Conservation (phyloP, 805 yeast species). For the Wickerhamiella qilinensis region DNA sequence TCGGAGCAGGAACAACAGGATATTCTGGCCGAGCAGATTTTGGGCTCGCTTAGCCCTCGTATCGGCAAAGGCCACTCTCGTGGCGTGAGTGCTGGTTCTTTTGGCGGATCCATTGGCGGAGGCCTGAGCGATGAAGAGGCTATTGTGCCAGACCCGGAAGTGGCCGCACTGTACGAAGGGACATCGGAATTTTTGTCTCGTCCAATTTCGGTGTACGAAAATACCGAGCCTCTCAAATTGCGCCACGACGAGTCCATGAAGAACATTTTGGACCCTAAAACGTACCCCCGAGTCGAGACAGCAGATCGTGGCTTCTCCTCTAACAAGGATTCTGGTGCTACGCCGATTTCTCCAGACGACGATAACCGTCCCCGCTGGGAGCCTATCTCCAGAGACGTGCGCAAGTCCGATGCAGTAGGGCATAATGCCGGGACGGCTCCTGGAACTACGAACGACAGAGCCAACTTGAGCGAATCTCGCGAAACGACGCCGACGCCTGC, state of each 20-base stretch:
- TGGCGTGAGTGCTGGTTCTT: not conserved
- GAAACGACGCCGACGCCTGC: no score
- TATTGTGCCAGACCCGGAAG: conserved; percentile 13
- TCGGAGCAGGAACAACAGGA: conserved; percentile 1
- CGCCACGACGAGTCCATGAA: conserved; percentile 8
- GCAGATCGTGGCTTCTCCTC: no score
- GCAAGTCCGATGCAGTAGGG: not conserved
- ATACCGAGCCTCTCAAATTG: conserved; percentile 8
- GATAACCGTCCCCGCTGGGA: not conserved
- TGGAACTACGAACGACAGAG: not conserved
- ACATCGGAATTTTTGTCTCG: conserved; percentile 17
- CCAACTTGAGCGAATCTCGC: not conserved
- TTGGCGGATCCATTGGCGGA: not conserved
- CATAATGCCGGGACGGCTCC: not conserved
- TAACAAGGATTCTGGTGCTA: not conserved
- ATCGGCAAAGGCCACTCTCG: not conserved
- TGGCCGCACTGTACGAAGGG: conserved; percentile 20
- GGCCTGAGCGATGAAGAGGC: conserved; percentile 1
- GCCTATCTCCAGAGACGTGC: not conserved
- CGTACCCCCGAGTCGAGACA: not conserved
- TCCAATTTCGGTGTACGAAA: conserved; percentile 17
- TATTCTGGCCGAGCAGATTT: conserved; percentile 1
- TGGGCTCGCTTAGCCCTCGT: conserved; percentile 2
- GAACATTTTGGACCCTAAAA: conserved; percentile 16
- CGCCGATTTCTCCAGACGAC: not conserved